Evolutionary conservation across 805 yeast species (phyloP).

Genomic region (Blastobotrys chiropterorum): DNA sequence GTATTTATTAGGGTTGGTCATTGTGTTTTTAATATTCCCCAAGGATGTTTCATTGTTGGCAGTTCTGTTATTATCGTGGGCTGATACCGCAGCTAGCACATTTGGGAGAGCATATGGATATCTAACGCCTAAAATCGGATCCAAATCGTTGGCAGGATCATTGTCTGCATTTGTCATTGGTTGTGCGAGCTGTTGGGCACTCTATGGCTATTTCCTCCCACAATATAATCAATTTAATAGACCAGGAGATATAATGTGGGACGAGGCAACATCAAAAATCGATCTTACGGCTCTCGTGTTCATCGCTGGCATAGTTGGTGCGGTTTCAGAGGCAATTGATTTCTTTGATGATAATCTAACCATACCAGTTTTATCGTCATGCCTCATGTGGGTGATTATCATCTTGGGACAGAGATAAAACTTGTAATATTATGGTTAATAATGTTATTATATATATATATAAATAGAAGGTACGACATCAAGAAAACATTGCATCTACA

Average conservation of each 20-base stretch:
- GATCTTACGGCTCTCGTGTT: slow-evolving; percentile 48
- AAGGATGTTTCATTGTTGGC: slow-evolving; percentile 78
- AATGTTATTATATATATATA: not conserved
- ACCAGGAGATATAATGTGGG: slow-evolving; percentile 61
- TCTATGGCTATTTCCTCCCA: slow-evolving; percentile 74
- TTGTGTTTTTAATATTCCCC: slow-evolving; percentile 64
- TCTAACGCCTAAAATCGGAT: slow-evolving; percentile 69
- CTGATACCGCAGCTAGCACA: slow-evolving; percentile 95
- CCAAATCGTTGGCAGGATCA: slow-evolving; percentile 86
- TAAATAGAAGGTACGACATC: not conserved
- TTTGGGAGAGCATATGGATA: slow-evolving; percentile 83
- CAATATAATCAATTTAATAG: slow-evolving; percentile 42
- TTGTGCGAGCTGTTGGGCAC: slow-evolving; percentile 51
- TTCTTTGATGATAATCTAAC: slow-evolving; percentile 90
- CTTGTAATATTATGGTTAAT: not conserved
- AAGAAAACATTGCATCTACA: slow-evolving; percentile 21
- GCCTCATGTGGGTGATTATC: slow-evolving; percentile 50
- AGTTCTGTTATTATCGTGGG: slow-evolving; percentile 84
- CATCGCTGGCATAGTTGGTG: slow-evolving; percentile 73
- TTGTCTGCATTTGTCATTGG: slow-evolving; percentile 80
- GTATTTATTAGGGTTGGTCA: slow-evolving; percentile 72
- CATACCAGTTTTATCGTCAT: slow-evolving; percentile 80
- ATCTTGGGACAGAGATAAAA: too few species aligned
- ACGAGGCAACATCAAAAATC: slow-evolving; percentile 51
- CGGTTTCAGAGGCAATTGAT: slow-evolving; percentile 80